phyloP scores from a whole-genome alignment of 179 eudicot species.

The Actinidia arguta region DNA sequence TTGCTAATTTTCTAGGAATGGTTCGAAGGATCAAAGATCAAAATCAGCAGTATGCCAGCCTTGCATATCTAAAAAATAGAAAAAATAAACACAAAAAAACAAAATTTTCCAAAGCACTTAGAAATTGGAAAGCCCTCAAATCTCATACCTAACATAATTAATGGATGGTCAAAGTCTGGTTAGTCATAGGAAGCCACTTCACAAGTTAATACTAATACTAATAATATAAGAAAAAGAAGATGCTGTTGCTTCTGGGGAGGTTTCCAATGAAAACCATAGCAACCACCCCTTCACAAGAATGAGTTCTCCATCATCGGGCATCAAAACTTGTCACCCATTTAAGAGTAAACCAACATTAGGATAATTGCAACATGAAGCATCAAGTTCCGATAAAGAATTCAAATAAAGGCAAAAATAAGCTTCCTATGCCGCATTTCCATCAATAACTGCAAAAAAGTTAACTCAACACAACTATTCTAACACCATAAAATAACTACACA shows the following conservation, averaged over 20 bases:
- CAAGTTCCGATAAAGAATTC: background rate
- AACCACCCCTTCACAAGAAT: background rate
- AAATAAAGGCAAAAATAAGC: background rate
- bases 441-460: too few species aligned
- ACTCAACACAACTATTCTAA: too few species aligned
- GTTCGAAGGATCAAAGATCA: background rate
- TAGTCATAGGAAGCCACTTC: background rate
- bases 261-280: background rate
- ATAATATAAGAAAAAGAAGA: background rate
- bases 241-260: background rate
- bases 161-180: background rate
- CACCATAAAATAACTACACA: too few species aligned
- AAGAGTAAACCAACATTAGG: background rate
- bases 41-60: background rate
- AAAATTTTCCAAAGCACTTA: too few species aligned
- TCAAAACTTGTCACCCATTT: background rate
- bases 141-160: constrained; percentile 12
- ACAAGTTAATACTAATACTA: background rate
- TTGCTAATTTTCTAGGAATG: background rate
- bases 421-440: constrained; percentile 21
- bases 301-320: constrained; percentile 20
- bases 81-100: background rate
- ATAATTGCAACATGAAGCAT: background rate
- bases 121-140: constrained; percentile 5
- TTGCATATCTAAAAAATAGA: background rate